A percentile compares a stretch with the other conserved stretches of the same genome.
Conservation (phyloP, 805 yeast species). For the Candida ipomoeae region DNA sequence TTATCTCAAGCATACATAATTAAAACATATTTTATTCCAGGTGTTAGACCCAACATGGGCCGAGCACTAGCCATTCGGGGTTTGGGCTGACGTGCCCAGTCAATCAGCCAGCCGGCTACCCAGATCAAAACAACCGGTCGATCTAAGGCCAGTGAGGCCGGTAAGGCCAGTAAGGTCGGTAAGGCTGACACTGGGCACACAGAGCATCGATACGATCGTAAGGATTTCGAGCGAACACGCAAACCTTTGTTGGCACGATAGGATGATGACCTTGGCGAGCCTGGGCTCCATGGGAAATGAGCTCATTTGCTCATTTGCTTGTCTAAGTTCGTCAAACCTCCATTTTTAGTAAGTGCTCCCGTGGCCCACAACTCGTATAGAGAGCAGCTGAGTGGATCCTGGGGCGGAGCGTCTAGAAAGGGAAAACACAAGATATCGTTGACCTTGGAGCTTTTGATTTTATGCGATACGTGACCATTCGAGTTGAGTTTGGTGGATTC, state of each 20-base stretch:
- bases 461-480: too few species aligned
- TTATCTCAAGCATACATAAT: too few species aligned
- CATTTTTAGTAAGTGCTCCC: conserved; percentile 76
- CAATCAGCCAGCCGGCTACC: too few species aligned
- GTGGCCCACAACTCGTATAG: conserved; percentile 83
- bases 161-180: too few species aligned
- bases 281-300: conserved; percentile 91
- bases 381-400: conserved; percentile 64
- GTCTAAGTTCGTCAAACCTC: conserved; percentile 72
- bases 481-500: too few species aligned
- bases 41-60: too few species aligned
- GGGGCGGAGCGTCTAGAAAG: conserved; percentile 82
- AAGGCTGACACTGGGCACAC: conserved; percentile 62
- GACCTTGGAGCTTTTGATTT: conserved; percentile 71
- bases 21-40: too few species aligned
- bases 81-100: too few species aligned
- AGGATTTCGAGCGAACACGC: conserved; percentile 70
- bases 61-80: too few species aligned
- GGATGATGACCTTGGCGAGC: conserved; percentile 62
- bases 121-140: too few species aligned
- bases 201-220: conserved; percentile 80
- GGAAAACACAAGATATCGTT: conserved; percentile 63
- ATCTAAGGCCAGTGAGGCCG: too few species aligned
- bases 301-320: conserved; percentile 77
- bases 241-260: conserved; percentile 48